Base-by-base conservation (phyloP, 2,329 filamentous ascomycete genomes). In the Emericellopsis cladophorae region DNA sequence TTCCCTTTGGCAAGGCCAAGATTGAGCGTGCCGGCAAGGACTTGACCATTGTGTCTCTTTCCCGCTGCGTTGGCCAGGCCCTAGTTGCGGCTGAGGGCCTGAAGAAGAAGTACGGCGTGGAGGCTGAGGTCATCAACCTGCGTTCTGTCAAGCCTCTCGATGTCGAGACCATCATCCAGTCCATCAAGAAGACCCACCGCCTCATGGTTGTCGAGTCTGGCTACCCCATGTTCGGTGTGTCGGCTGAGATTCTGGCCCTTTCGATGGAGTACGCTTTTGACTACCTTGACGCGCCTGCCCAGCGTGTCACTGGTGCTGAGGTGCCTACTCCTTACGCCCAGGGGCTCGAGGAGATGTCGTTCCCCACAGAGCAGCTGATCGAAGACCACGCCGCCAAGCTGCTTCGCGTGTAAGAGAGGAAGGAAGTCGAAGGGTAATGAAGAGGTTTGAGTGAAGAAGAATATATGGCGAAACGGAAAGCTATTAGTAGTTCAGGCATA, bases 1-100 rank as follows among this genome's bases (percentile, higher is more conserved):
- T 98, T 53, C 92, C 92, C 51, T 88, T 98, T 61, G 92, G 92
- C 64, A 98, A 98, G 75, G 92, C 92, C 66, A 98, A 98, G 80
- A 85, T 98, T 58, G 92, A 98, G 74, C 89, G 92, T 56, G 72
- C 80, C 46, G 92, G 92, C 65, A 95, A 90, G 70, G 92, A 98
- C 62, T 69, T 98, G 51, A 98, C 92, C 58, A 86, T 98, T 48
- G 90, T 98, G 48, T 82, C 89, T 39, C 76, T 95, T 46, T 96
- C 92, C 50, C 88, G 92, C 61, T 95, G 86, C 62, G 92, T 98
- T 48, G 92, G 92, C 49, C 90, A 94, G 68, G 84, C 84, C 49
- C 75, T 98, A 44, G 70, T 79, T 39, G 92, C 90, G 42, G 92
- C 92, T 50, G 86, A 95, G 66, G 75, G 81, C 59, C 76, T 98